Conservation (phyloP, 1,284 basidiomycete species). For the Albatrellus sp. region DNA sequence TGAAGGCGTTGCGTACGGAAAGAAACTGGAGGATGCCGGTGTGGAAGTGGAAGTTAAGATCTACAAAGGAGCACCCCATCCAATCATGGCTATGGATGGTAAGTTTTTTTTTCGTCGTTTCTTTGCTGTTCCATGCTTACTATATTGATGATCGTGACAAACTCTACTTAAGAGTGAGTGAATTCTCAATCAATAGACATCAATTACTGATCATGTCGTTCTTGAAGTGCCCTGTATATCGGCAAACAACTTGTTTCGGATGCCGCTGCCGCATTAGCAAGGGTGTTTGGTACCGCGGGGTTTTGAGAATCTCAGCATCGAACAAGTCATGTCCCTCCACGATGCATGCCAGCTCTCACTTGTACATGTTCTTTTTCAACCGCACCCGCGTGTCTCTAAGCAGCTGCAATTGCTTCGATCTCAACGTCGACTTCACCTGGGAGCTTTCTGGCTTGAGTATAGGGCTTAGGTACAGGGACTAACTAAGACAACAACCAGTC, state of each 20-base stretch:
- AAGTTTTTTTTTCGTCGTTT: constrained; percentile 13
- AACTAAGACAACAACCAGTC: constrained; percentile 19
- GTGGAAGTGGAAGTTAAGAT: constrained; percentile 40
- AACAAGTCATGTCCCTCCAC: background rate
- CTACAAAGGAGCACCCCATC: constrained; percentile 53
- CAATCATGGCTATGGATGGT: constrained; percentile 62
- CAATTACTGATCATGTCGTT: constrained; percentile 5
- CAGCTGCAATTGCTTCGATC: constrained; percentile 58
- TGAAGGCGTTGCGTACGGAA: constrained; percentile 55
- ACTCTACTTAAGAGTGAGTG: constrained; percentile 12
- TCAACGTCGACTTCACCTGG: constrained; percentile 71
- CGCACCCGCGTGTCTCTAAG: constrained; percentile 11
- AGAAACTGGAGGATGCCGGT: constrained; percentile 43
- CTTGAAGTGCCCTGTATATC: constrained; percentile 30
- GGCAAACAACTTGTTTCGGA: constrained; percentile 43
- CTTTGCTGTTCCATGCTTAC: background rate
- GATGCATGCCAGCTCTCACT: background rate
- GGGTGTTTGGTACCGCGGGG: constrained; percentile 24
- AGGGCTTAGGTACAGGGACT: constrained; percentile 57
- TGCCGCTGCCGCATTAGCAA: constrained; percentile 33
- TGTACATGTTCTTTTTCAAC: background rate
- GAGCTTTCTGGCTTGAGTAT: constrained; percentile 67
- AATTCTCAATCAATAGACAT: background rate
- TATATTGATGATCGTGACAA: background rate
- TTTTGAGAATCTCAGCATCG: background rate